Evolutionary conservation across 1,284 basidiomycete genomes (phyloP), one percentile per base, ranked within the genome.

Genomic region (Somion occarium): DNA sequence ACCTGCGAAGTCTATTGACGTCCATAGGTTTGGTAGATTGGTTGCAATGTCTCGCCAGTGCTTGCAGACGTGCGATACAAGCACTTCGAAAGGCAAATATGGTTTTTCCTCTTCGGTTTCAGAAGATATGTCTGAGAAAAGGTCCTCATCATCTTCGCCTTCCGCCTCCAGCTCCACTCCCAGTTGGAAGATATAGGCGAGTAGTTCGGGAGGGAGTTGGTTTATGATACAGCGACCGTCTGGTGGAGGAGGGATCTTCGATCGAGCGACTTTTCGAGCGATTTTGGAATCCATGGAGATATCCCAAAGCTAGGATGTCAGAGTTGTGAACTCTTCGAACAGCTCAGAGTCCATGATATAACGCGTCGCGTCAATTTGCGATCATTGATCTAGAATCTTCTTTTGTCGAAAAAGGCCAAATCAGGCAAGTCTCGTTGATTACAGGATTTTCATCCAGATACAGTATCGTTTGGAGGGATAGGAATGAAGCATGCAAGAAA

Each of bases 131-230:
- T 41, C 9, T 37, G 9, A n/a, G 9, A 11, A 9, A 11, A 9
- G 34, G n/a, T 9, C 34, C 11, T 37, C 11, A 9, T 37, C 19
- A 11, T 42, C 41, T 22, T 42, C 9, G 41, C 12, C 41, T 42
- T 19, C 20, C 9, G 11, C 9, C 41, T 70, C 67, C 2, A 67
- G 62, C 22, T 71, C 67, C 47, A 69, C 68, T 11, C 82, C 82
- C 15, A 79, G 58, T 19, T 68, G 61, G 60, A 85, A 85, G 41
- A 85, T 80, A 53, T 80, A 69, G 0, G 74, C 72, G 20, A 85
- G 72, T 4, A 85, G 66, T 59, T 85, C 82, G 18, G 75, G 70
- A 3, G 82, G 82, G 3, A 84, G 72, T 23, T 70, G 65, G 54
- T 83, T 78, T 48, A 84, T 71, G 3, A 78, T 74, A 50, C 78